Evolutionary conservation across 345 rosid genomes (phyloP), one percentile per base, ranked within the genome.

Genomic region (Salix koriyanagi): DNA sequence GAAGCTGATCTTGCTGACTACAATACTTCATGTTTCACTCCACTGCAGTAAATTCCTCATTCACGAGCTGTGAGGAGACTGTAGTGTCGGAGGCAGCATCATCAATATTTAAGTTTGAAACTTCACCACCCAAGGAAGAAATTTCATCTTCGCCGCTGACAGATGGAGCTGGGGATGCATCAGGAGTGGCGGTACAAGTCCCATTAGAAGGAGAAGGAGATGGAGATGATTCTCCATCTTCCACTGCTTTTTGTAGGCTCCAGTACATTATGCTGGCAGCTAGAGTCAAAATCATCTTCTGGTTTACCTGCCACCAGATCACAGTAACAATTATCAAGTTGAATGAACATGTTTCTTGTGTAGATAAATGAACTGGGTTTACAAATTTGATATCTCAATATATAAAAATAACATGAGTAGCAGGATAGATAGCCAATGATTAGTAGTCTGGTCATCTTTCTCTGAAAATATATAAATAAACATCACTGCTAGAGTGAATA

Each of bases 191-290:
- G n/a, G 79, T 61, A n/a, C 84, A 80, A 1, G 82, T 72, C 41
- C 86, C 87, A 48, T 81, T 88, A 25, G 85, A 58, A 32, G 79
- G 70, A 10, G 69, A 87, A 32, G 79, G 70, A 10, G 69, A 58
- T 34, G 92, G 88, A 21, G 89, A 87, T 5, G 86, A 78, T 26
- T 88, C 97, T 1, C 82, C 88, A 68, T 86, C 90, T 48, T 88
- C 94, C 1, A 64, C 76, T 6, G 86, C 83, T 32, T 85, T 86
- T 79, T 86, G 93, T 77, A 91, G 84, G 80, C 91, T 91, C 97
- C 97, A 94, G 89, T 88, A 91, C 97, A 92, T 94, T 67, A 94
- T 86, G 84, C 97, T 92, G 30, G 98, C 97, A 7, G 94, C 91
- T 60, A 94, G 80, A 8, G 93, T 90, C 1, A 92, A 85, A 68